Evolutionary conservation across 2,329 filamentous ascomycete genomes (phyloP).

Genomic region (Pseudodiploospora longispora): DNA sequence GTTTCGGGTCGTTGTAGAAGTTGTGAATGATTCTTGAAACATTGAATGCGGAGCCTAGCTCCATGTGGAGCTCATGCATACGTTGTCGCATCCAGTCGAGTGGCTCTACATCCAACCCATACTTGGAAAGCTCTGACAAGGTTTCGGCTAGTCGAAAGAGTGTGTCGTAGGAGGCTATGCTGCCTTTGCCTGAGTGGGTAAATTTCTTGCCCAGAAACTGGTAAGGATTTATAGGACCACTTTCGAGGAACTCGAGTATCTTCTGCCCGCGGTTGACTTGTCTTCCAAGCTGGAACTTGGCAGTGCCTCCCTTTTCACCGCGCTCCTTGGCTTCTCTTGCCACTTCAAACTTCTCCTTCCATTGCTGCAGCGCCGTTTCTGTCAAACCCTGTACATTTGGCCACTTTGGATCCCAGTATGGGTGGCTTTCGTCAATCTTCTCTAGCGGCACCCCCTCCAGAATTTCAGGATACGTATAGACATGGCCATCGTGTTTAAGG

Average conservation of each 20-base stretch:
- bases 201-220: constrained; percentile 47
- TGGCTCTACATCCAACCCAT: constrained; percentile 43
- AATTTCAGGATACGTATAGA: constrained; percentile 43
- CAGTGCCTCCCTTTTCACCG: constrained; percentile 24
- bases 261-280: constrained; percentile 47
- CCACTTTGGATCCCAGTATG: constrained; percentile 51
- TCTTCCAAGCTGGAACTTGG: constrained; percentile 45
- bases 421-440: constrained; percentile 41
- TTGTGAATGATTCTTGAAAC: constrained; percentile 42
- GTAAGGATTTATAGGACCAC: constrained; percentile 46
- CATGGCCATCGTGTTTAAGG: constrained; percentile 39
- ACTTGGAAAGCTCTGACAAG: constrained; percentile 45
- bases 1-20: constrained; percentile 48
- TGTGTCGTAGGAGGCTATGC: constrained; percentile 46
- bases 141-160: constrained; percentile 48
- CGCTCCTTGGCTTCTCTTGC: constrained; percentile 24
- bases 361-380: constrained; percentile 35
- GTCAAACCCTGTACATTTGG: constrained; percentile 35
- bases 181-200: constrained; percentile 32
- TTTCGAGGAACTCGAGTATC: constrained; percentile 44
- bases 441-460: constrained; percentile 45
- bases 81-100: constrained; percentile 51
- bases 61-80: constrained; percentile 39
- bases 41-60: constrained; percentile 40
- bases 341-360: constrained; percentile 38